Evolutionary conservation across 805 yeast species (phyloP).

Genomic region (Ogataea degrootiae): DNA sequence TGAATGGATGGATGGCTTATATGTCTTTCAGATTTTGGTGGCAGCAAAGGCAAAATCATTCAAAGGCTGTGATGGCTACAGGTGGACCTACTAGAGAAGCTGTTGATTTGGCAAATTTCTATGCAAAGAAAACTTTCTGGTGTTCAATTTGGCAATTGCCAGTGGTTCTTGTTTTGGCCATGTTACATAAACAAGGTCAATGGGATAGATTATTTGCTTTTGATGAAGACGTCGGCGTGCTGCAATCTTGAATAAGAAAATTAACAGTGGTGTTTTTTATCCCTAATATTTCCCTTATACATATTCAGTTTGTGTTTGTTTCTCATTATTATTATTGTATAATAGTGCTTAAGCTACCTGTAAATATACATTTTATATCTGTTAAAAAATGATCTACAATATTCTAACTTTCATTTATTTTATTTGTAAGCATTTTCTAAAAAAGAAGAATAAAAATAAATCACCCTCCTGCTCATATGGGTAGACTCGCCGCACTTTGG

Average conservation of each 20-base stretch:
- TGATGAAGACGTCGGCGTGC: slow-evolving; percentile 16
- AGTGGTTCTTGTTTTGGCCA: slow-evolving; percentile 80
- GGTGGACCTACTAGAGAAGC: slow-evolving; percentile 52
- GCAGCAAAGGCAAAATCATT: slow-evolving; percentile 66
- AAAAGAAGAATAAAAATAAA: too few species aligned
- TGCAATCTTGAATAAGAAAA: background rate
- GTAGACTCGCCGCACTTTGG: too few species aligned
- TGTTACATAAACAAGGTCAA: slow-evolving; percentile 91
- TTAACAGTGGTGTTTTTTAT: background rate
- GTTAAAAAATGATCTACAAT: too few species aligned
- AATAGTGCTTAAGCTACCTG: too few species aligned
- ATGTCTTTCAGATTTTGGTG: slow-evolving; percentile 81
- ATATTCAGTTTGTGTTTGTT: too few species aligned
- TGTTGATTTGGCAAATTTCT: slow-evolving; percentile 51
- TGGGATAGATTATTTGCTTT: slow-evolving; percentile 67
- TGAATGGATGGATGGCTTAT: slow-evolving; percentile 82
- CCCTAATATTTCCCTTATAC: too few species aligned
- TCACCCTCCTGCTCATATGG: too few species aligned
- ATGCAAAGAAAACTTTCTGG: slow-evolving; percentile 88
- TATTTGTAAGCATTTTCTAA: too few species aligned
- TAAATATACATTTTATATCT: too few species aligned
- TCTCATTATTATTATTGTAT: too few species aligned
- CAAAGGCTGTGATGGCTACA: slow-evolving; percentile 27
- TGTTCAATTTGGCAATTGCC: slow-evolving; percentile 94
- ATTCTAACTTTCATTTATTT: too few species aligned